A percentile compares a stretch with the other conserved stretches of the same genome.
These are phyloP conservation scores for Amoebophrya sp. DNA, from an alignment of 169 alveolate genomes.

Conservation along the genomic window DNA sequence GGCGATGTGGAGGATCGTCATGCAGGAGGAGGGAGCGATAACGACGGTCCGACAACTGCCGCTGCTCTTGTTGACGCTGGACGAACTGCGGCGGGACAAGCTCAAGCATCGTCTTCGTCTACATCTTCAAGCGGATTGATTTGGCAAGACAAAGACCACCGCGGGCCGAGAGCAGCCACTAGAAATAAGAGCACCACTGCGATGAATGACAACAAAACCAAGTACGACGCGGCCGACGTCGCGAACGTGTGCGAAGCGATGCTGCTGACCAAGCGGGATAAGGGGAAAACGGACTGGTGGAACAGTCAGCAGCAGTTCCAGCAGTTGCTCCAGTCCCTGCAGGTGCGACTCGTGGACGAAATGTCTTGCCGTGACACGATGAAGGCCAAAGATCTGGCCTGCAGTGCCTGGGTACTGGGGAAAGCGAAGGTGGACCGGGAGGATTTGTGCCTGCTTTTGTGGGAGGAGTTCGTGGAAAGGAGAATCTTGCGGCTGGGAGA, in stretches of 20 bases:
- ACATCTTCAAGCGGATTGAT: no score
- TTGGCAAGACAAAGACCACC: no score
- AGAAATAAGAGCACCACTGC: no score
- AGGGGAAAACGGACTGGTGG: neutral
- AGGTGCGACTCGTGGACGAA: neutral
- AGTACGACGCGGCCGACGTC: neutral
- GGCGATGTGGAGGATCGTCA: no score
- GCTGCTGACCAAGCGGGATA: neutral
- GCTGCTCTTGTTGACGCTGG: no score
- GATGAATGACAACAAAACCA: neutral
- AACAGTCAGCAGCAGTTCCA: neutral
- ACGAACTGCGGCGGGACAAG: no score
- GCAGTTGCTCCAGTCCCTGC: neutral
- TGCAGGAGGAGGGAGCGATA: no score
- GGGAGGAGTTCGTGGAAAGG: neutral
- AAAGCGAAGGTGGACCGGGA: constrained; percentile 14
- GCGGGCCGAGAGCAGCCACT: no score
- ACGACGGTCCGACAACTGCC: no score
- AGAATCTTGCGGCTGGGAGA: neutral
- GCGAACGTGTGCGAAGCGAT: neutral
- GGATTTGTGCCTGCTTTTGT: neutral
- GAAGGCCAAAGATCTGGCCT: neutral
- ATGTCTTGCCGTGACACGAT: neutral
- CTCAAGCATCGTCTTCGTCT: no score
- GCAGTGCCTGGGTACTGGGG: neutral